Evolutionary conservation across 2,329 filamentous ascomycete genomes (phyloP), one percentile per base, ranked within the genome.

Genomic region (Albophoma yamanashiensis): DNA sequence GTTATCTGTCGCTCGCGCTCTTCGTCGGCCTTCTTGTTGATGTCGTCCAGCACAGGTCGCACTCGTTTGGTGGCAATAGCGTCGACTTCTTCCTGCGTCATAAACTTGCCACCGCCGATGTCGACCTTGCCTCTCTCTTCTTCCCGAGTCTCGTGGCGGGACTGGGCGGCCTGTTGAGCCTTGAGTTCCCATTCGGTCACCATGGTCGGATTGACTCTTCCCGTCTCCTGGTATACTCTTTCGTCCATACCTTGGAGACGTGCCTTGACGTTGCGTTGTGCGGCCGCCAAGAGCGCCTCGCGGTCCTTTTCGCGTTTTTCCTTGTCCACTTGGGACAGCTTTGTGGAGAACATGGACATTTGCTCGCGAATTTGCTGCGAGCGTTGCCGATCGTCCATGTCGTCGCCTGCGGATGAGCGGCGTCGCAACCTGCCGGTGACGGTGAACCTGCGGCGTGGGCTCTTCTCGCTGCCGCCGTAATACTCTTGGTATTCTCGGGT

Each of bases 21-120:
- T 62, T 80, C 80, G 68, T 92, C 88, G 0, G 89, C 89, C 69
- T 87, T 89, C 58, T 89, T 86, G 58, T 87, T 86, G 63, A 97
- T 94, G 64, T 95, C 89, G 65, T 96, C 88, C 7, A 97, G 73
- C 0, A 94, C 85, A 5, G 92, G 92, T 70, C 93, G 89, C 20
- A 97, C 82, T 65, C 87, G 85, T 55, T 82, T 84, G 15, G 85
- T 82, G 3, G 92, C 92, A 65, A 96, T 89, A 7, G 84, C 85
- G 64, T 97, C 86, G 20, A 97, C 85, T 56, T 92, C 89, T 6
- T 84, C 79, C 66, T 88, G 85, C 43, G 91, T 84, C 78, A 97
- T 86, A 67, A 87, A 92, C 68, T 84, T 91, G 9, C 91, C 91
- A 53, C 89, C 88, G 5, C 93, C 92, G 59, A 97, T 84, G 64